Conservation (phyloP, 208 protist species). For the Leptomonas pyrrhocoris region DNA sequence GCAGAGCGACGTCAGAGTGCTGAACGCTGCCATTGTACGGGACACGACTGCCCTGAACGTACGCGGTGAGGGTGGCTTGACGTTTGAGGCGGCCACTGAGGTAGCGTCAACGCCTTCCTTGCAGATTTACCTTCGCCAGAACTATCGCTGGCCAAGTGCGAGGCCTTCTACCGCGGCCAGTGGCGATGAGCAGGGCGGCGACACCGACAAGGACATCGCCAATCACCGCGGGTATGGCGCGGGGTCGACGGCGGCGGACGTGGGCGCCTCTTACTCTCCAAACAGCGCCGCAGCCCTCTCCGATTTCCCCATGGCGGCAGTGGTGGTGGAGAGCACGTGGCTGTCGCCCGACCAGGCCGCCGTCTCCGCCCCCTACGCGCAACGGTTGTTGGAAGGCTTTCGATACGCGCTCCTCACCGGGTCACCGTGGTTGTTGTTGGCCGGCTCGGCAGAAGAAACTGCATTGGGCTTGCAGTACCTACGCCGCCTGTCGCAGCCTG, state of each 20-base stretch:
- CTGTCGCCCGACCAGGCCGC: conserved; percentile 27
- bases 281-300: background rate
- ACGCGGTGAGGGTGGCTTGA: background rate
- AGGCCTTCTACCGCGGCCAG: background rate
- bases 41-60: background rate
- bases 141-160: background rate
- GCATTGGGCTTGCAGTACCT: conserved; percentile 33
- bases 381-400: conserved; percentile 51
- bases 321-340: conserved; percentile 42
- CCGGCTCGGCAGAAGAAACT: conserved; percentile 31
- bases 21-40: conserved; percentile 19
- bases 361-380: conserved; percentile 33
- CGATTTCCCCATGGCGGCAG: conserved; percentile 31
- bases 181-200: background rate
- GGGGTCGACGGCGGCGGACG: background rate
- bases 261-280: background rate
- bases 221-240: too few relatives aligned
- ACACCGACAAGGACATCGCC: background rate
- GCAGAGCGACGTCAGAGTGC: conserved; percentile 14
- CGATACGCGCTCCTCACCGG: conserved; percentile 65
- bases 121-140: conserved; percentile 12
- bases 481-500: conserved; percentile 13
- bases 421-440: conserved; percentile 65
- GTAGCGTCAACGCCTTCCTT: background rate
- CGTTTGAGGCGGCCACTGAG: conserved; percentile 23